Evolutionary conservation across 768 basidiomycete species (phyloP), one percentile per base, ranked within the genome.

Genomic region (Steccherinum ochraceum): DNA sequence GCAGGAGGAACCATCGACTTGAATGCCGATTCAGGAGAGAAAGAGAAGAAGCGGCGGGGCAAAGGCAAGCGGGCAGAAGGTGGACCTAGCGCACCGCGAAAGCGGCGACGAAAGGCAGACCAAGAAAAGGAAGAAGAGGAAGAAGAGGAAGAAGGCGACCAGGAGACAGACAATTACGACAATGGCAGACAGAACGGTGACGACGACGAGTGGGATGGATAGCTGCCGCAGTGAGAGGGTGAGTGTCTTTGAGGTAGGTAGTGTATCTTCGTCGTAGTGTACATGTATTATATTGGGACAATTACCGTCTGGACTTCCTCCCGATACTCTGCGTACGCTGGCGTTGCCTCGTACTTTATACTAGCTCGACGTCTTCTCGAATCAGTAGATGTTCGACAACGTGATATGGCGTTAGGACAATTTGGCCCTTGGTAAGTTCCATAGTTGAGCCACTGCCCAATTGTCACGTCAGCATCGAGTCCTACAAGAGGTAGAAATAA

Each of bases 391-490:
- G 77, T 58, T 93, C 86, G 4, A 93, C 81, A 18, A 86, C 76
- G 21, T 75, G 72, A 65, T 89, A 96, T 19, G 84, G 86, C 16
- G 87, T 76, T 16, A 95, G 62, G 40, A 89, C 86, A 50, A 93
- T 90, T 53, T 89, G 84, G 7, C 86, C 90, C 59, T 85, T 86
- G 47, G 79, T 73, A 75, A 95, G 81, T 30, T 86, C 81, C 50
- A 92, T 65, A 25, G 77, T 69, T 26, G 81, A 77, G 23, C 90
- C 90, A 53, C 93, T 86, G 59, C 23, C 47, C 1, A 45, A 4
- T 3, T 24, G n/a, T 12, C 18, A 21, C 13, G 18, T 21, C 21
- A 21, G 20, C n/a, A n/a, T n/a, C n/a, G n/a, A n/a, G n/a, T n/a
- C n/a, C n/a, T 12, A 13, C 40, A 24, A 18, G 40, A 1, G 2